Evolutionary conservation across 1,284 basidiomycete species (phyloP).

Genomic region (Sanghuangporus sanghuang): DNA sequence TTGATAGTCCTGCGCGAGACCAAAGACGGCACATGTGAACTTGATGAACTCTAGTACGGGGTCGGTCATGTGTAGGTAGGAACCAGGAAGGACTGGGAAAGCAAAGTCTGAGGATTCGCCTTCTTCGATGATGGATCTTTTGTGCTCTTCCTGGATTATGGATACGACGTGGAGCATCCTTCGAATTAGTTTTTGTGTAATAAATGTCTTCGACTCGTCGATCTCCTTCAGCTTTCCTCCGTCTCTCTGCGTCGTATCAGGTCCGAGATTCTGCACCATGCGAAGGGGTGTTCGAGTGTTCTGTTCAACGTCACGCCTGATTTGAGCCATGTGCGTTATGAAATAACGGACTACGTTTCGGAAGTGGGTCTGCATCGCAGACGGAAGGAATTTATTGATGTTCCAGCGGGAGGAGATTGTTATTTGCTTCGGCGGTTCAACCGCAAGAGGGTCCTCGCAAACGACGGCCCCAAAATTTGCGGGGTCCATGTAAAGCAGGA

Average conservation of each 20-base stretch:
- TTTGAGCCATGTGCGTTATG: slow-evolving; percentile 81
- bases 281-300: slow-evolving; percentile 69
- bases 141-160: slow-evolving; percentile 61
- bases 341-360: slow-evolving; percentile 73
- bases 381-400: slow-evolving; percentile 87
- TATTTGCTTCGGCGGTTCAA: slow-evolving; percentile 62
- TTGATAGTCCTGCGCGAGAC: slow-evolving; percentile 70
- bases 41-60: slow-evolving; percentile 91
- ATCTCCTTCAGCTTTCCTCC: slow-evolving; percentile 65
- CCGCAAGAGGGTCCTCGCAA: slow-evolving; percentile 69
- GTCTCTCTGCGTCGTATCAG: slow-evolving; percentile 63
- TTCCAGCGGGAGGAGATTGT: slow-evolving; percentile 94
- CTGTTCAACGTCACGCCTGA: slow-evolving; percentile 63
- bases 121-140: slow-evolving; percentile 55
- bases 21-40: slow-evolving; percentile 78
- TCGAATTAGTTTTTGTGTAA: slow-evolving; percentile 79
- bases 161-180: slow-evolving; percentile 74
- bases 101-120: slow-evolving; percentile 55
- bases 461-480: slow-evolving; percentile 92
- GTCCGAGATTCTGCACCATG: slow-evolving; percentile 62
- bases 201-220: slow-evolving; percentile 66
- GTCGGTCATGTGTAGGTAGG: slow-evolving; percentile 70
- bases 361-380: slow-evolving; percentile 80
- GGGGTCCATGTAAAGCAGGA: slow-evolving; percentile 92
- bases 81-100: slow-evolving; percentile 89